These are phyloP conservation scores for Starmerella lactis-condensi DNA, from an alignment of 805 yeast genomes.

Conservation along the genomic window DNA sequence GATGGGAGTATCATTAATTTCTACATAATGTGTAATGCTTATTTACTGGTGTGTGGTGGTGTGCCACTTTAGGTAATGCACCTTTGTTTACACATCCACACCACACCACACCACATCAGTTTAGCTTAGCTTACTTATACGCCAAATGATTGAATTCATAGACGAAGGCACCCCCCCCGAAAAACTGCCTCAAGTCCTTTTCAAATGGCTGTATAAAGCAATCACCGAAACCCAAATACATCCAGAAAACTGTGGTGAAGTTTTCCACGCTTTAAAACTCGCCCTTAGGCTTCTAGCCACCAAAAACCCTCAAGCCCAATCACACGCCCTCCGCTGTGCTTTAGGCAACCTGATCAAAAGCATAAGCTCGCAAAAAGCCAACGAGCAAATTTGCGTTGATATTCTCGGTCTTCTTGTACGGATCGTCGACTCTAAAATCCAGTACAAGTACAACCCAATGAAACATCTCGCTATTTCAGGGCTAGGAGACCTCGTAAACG, in stretches of 20 bases:
- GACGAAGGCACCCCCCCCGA: slow-evolving; percentile 12
- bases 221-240: slow-evolving; percentile 7
- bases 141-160: no score
- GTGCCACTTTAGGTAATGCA: no score
- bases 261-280: slow-evolving; percentile 8
- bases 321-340: slow-evolving; percentile 14
- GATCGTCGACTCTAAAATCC: slow-evolving; percentile 12
- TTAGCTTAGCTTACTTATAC: no score
- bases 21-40: no score
- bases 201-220: slow-evolving; percentile 13
- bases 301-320: slow-evolving; percentile 14
- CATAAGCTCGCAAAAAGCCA: slow-evolving; percentile 6
- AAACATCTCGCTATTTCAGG: slow-evolving; percentile 15
- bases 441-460: slow-evolving; percentile 13
- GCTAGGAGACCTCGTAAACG: slow-evolving; percentile 10
- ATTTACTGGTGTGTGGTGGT: no score
- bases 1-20: no score
- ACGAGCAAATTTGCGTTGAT: slow-evolving; percentile 9
- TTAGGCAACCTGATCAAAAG: slow-evolving; percentile 13
- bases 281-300: slow-evolving; percentile 13
- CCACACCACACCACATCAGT: no score
- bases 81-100: no score
- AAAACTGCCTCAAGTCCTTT: slow-evolving; percentile 8
- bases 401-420: slow-evolving; percentile 11
- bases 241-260: slow-evolving; percentile 6